Percentiles rank a stretch among this genome's conserved stretches.
Evolutionary conservation across 2,329 filamentous ascomycete genomes (phyloP).

Genomic region (Fusarium goolgardi): DNA sequence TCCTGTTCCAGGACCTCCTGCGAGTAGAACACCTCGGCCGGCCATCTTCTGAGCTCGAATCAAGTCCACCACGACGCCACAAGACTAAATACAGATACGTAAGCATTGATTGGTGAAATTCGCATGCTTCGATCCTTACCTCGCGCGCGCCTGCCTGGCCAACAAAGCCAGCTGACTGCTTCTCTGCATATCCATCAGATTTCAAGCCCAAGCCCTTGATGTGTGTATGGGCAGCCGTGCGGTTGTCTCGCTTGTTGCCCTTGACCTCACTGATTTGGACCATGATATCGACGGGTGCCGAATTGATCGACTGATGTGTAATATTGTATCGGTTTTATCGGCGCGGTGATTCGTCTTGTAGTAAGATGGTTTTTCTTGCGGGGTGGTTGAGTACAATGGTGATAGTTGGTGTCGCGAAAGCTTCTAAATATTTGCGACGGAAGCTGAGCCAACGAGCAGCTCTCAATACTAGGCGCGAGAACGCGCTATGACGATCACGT

Average conservation of each 20-base stretch:
- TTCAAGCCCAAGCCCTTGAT: slow-evolving; percentile 95
- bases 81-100: slow-evolving; percentile 70
- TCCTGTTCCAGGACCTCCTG: slow-evolving; percentile 93
- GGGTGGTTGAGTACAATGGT: slow-evolving; percentile 19
- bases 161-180: slow-evolving; percentile 84
- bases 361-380: slow-evolving; percentile 25
- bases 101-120: slow-evolving; percentile 24
- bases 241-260: slow-evolving; percentile 92
- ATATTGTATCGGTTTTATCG: slow-evolving; percentile 5
- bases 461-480: slow-evolving; percentile 44
- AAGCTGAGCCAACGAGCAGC: slow-evolving; percentile 46
- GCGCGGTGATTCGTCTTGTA: slow-evolving; percentile 13
- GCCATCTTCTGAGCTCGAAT: slow-evolving; percentile 98
- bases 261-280: slow-evolving; percentile 95
- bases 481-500: slow-evolving; percentile 48
- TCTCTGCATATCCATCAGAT: slow-evolving; percentile 85
- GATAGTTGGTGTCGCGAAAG: slow-evolving; percentile 40
- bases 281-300: slow-evolving; percentile 65
- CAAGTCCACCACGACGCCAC: slow-evolving; percentile 93
- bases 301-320: slow-evolving; percentile 25
- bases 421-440: slow-evolving; percentile 53
- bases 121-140: slow-evolving; percentile 61
- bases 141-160: slow-evolving; percentile 90
- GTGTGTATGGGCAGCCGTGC: slow-evolving; percentile 96
- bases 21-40: slow-evolving; percentile 90